Evolutionary conservation across 768 basidiomycete genomes (phyloP).

Genomic region (Pholiota molesta): DNA sequence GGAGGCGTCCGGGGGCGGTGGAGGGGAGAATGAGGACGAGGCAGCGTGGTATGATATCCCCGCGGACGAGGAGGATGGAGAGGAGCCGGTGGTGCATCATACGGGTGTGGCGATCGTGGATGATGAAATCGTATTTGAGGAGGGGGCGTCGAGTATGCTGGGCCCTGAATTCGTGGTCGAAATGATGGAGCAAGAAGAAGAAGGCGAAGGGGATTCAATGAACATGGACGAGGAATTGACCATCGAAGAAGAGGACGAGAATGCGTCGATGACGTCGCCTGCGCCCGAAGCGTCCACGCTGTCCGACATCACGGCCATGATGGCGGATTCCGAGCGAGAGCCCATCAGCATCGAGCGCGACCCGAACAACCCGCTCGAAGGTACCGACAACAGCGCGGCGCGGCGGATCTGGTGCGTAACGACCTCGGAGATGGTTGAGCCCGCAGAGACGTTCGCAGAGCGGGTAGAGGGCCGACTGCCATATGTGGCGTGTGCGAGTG

Average conservation of each 20-base stretch:
- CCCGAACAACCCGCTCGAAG: constrained; percentile 3
- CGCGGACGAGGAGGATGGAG: background rate
- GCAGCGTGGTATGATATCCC: background rate
- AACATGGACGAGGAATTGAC: background rate
- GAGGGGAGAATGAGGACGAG: constrained; percentile 7
- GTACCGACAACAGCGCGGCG: background rate
- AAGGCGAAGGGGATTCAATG: background rate
- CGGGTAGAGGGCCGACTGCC: constrained; percentile 24
- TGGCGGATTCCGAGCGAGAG: background rate
- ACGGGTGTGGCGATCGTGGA: background rate
- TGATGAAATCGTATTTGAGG: background rate
- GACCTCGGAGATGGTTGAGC: constrained; percentile 8
- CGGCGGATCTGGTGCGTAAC: constrained; percentile 9
- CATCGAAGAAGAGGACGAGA: background rate
- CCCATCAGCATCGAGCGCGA: background rate
- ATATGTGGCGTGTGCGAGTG: constrained; percentile 20
- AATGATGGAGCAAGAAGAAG: background rate
- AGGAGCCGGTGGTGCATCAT: background rate
- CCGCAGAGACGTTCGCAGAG: constrained; percentile 22
- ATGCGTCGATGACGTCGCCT: background rate
- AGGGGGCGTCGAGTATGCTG: background rate
- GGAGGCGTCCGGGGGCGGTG: background rate
- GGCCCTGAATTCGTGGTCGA: background rate
- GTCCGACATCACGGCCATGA: background rate
- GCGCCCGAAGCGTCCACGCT: background rate